Evolutionary conservation across 768 basidiomycete genomes (phyloP).

Genomic region (Hemileccinum impolitum): DNA sequence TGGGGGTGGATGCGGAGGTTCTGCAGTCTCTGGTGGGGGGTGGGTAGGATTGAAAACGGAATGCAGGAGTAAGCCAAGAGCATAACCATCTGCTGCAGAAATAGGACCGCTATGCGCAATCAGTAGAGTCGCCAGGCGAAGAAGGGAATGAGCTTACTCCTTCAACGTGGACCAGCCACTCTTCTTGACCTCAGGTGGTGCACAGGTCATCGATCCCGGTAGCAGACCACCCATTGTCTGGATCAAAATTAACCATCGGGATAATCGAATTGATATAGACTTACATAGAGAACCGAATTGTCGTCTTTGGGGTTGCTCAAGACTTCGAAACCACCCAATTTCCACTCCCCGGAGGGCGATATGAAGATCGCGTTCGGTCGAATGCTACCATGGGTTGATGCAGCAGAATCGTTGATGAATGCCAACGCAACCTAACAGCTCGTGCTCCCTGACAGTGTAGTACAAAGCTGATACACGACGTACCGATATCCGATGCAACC

Average conservation of each 20-base stretch:
- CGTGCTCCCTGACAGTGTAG: neutral
- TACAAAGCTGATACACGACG: slow-evolving; percentile 12
- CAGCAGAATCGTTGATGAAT: slow-evolving; percentile 83
- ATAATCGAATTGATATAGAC: slow-evolving; percentile 23
- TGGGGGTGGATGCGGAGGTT: slow-evolving; percentile 76
- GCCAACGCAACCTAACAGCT: slow-evolving; percentile 73
- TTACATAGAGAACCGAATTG: slow-evolving; percentile 74
- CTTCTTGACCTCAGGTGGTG: slow-evolving; percentile 87
- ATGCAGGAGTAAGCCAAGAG: slow-evolving; percentile 83
- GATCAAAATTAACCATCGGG: slow-evolving; percentile 11
- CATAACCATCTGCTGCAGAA: slow-evolving; percentile 79
- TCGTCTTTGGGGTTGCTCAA: slow-evolving; percentile 83
- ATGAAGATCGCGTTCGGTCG: slow-evolving; percentile 79
- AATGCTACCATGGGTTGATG: slow-evolving; percentile 82
- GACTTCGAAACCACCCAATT: slow-evolving; percentile 90
- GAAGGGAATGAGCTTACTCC: slow-evolving; percentile 50
- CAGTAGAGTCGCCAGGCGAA: neutral
- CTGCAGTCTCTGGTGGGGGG: slow-evolving; percentile 63
- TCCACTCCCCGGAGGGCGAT: slow-evolving; percentile 95
- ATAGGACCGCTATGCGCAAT: slow-evolving; percentile 40
- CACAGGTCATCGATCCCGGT: slow-evolving; percentile 57
- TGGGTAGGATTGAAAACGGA: slow-evolving; percentile 81
- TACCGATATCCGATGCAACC: slow-evolving; percentile 85
- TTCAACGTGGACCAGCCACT: slow-evolving; percentile 80
- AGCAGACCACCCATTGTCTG: slow-evolving; percentile 66